A percentile compares a stretch with the other conserved stretches of the same genome.
phyloP scores from a whole-genome alignment of 108 stramenopile genomes.

The Nitzschia sp. region DNA sequence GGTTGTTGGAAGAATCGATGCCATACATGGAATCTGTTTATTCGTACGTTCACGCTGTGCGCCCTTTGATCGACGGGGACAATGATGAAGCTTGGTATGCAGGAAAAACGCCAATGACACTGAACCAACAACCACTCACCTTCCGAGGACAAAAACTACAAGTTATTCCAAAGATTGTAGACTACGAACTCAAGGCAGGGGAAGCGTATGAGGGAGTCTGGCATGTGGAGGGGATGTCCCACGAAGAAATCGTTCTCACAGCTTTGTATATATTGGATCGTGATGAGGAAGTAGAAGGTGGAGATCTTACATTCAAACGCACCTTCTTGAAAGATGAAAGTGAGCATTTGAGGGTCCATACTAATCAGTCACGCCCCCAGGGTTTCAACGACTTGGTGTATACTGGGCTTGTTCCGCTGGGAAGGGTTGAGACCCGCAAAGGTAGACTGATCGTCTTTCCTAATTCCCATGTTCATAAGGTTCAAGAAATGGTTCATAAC shows the following conservation, averaged over 20 bases:
- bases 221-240: constrained; percentile 12
- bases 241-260: constrained; percentile 31
- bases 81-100: background rate
- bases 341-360: background rate
- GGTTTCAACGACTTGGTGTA: background rate
- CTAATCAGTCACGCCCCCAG: background rate
- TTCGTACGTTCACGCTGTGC: background rate
- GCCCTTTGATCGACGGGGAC: background rate
- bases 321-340: constrained; percentile 9
- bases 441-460: constrained; percentile 32
- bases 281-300: constrained; percentile 9
- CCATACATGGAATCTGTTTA: constrained; percentile 11
- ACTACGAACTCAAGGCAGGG: constrained; percentile 23
- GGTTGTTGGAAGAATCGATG: background rate
- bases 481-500: constrained; percentile 13
- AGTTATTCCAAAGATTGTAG: constrained; percentile 33
- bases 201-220: constrained; percentile 23
- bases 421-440: constrained; percentile 10
- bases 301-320: constrained; percentile 16
- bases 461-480: constrained; percentile 19
- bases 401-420: constrained; percentile 17
- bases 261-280: constrained; percentile 4
- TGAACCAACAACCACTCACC: no score
- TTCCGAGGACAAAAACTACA: constrained; percentile 9
- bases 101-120: background rate